Evolutionary conservation across 306 rosid genomes (phyloP).

Genomic region (Acacia crassicarpa): DNA sequence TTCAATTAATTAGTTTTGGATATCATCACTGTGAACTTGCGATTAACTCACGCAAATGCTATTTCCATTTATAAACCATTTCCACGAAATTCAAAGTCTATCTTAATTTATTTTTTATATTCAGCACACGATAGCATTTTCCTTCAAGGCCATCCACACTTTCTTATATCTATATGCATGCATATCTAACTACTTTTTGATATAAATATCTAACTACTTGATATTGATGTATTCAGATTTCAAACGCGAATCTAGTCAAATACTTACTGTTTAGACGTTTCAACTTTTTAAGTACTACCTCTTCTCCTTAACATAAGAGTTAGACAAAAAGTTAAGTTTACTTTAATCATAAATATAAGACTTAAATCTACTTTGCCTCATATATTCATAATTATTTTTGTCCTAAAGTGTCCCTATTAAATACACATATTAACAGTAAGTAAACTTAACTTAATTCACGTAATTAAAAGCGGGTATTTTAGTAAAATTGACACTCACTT

Average conservation of each 20-base stretch:
- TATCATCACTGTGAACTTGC: not conserved
- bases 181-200: not conserved
- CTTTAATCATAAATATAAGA: no score
- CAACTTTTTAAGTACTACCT: not conserved
- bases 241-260: not conserved
- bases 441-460: no score
- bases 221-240: not conserved
- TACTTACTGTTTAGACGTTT: not conserved
- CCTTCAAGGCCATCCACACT: not conserved
- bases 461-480: no score
- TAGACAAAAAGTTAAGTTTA: no score
- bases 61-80: not conserved
- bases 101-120: not conserved
- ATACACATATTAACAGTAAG: no score
- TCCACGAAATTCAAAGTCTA: not conserved
- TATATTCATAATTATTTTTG: no score
- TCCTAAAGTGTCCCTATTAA: no score
- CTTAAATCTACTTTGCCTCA: no score
- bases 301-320: no score
- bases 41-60: not conserved
- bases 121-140: not conserved
- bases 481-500: no score
- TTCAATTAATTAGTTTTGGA: not conserved
- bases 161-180: no score
- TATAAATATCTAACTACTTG: not conserved